These are phyloP conservation scores for Wickerhamomyces silvicola DNA, from an alignment of 805 yeast genomes.

Conservation along the genomic window DNA sequence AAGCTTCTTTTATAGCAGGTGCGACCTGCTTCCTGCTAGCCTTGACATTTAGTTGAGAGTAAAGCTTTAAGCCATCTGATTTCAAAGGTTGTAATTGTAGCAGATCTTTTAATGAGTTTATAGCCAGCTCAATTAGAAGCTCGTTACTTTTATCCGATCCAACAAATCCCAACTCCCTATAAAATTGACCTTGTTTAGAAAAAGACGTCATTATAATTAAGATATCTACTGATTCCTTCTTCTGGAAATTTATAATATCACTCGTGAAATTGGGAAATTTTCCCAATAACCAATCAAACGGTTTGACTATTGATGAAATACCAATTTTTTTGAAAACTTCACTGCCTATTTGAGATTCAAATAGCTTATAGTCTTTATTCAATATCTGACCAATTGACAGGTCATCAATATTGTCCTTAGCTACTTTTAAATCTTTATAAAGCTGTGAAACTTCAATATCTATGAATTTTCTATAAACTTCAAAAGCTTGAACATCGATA, in stretches of 20 bases:
- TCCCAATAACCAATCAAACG: conserved; percentile 38
- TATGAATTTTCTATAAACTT: conserved; percentile 25
- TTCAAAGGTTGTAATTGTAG: conserved; percentile 4
- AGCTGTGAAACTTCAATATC: background rate
- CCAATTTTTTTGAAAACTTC: conserved; percentile 44
- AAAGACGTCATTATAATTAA: conserved; percentile 45
- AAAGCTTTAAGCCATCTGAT: conserved; percentile 12
- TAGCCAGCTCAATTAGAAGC: no score
- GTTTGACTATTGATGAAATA: conserved; percentile 66
- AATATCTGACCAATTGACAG: conserved; percentile 56
- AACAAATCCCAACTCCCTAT: conserved; percentile 38
- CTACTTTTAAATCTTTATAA: conserved; percentile 30
- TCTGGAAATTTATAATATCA: conserved; percentile 20
- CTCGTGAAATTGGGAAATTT: conserved; percentile 2
- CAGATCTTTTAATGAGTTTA: conserved; percentile 9
- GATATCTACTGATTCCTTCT: conserved; percentile 31
- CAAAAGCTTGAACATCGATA: conserved; percentile 44
- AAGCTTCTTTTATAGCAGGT: conserved; percentile 38
- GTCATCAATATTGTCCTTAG: conserved; percentile 60
- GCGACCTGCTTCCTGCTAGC: conserved; percentile 88
- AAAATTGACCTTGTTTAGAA: conserved; percentile 25
- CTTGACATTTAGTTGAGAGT: conserved; percentile 43
- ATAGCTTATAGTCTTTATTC: conserved; percentile 80
- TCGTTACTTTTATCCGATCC: no score
- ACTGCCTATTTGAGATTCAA: conserved; percentile 31